phyloP scores from a whole-genome alignment of 352 stramenopile genomes.

The Sclerospora graminicola region DNA sequence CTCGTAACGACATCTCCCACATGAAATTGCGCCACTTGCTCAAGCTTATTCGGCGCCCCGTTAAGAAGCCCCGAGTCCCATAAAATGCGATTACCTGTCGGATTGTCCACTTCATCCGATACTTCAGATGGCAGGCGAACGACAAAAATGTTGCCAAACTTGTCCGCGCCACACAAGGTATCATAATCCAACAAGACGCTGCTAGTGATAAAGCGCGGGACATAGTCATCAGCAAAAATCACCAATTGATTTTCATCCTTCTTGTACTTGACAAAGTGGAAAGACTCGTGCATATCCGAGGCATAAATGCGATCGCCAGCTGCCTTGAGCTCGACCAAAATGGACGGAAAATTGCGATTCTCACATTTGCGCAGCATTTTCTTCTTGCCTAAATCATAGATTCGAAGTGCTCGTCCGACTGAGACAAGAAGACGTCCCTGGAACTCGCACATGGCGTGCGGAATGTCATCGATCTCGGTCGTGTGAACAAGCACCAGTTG shows the following conservation, averaged over 20 bases:
- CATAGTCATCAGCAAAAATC: conserved; percentile 94
- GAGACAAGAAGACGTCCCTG: conserved; percentile 95
- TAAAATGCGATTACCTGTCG: conserved; percentile 92
- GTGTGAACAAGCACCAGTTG: conserved; percentile 94
- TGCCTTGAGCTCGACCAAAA: conserved; percentile 91
- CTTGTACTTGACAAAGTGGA: conserved; percentile 98
- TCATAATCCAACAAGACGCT: conserved; percentile 95
- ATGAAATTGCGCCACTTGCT: conserved; percentile 94
- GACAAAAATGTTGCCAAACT: conserved; percentile 99
- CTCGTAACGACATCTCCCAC: conserved; percentile 97
- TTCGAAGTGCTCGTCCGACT: conserved; percentile 89
- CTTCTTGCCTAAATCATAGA: conserved; percentile 99
- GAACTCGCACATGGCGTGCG: conserved; percentile 95
- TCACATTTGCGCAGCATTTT: conserved; percentile 99
- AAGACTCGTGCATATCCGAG: conserved; percentile 92
- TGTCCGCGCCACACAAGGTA: conserved; percentile 96
- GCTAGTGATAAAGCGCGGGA: conserved; percentile 75
- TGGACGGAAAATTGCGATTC: conserved; percentile 88
- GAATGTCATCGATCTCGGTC: conserved; percentile 94
- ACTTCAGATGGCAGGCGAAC: conserved; percentile 88
- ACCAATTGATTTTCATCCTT: conserved; percentile 92
- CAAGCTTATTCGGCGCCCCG: conserved; percentile 94
- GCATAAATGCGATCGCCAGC: conserved; percentile 93
- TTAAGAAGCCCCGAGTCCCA: conserved; percentile 92
- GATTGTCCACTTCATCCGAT: conserved; percentile 94